Base-by-base conservation (phyloP, 768 basidiomycete genomes). In the Peribolospora baueri region DNA sequence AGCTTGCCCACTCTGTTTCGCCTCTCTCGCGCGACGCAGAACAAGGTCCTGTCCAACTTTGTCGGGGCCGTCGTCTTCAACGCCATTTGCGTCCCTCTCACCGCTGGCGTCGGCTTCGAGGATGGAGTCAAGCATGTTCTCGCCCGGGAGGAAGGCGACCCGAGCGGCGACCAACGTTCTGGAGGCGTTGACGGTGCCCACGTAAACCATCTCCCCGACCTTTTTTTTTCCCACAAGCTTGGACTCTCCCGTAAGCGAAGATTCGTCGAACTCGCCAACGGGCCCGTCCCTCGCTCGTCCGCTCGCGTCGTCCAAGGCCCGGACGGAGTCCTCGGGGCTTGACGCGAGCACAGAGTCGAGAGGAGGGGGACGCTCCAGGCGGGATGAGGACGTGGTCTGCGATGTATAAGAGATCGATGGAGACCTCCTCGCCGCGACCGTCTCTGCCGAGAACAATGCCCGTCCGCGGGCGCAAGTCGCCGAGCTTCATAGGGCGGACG, bases 181-280 rank as follows among this genome's bases (percentile, higher is more conserved):
- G 68, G 62, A 76, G 73, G 65, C 46, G 43, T 87, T 87, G 60
- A 80, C 75, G 0, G 85, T 84, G 2, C 85, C 86, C 1, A 82
- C 73, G 61, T 74, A 81, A 36, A 88, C 74, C 46, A 68, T 68
- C 63, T 85, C 84, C 10, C 80, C 80, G 1, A 63, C 48, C 2
- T 57, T 57, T 64, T 88, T 88, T 58, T 25, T 25, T 25, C 63
- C 68, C 39, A 85, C 72, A 0, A 72, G 74, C 47, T 68, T 69
- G 10, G 79, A 77, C 65, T 88, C 85, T 4, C 85, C 85, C 0
- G 86, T 88, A 52, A 88, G 69, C 3, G 81, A 84, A 58, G 82
- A 82, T 64, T 88, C 85, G 61, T 87, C 83, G 59, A 88, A 84
- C 0, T 61, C 61, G 10, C 67, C 65, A 9, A 43, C 25, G 39